Evolutionary conservation across 176 grass and related monocot species (phyloP), one percentile per base, ranked within the genome.

Genomic region (Cocos nucifera): DNA sequence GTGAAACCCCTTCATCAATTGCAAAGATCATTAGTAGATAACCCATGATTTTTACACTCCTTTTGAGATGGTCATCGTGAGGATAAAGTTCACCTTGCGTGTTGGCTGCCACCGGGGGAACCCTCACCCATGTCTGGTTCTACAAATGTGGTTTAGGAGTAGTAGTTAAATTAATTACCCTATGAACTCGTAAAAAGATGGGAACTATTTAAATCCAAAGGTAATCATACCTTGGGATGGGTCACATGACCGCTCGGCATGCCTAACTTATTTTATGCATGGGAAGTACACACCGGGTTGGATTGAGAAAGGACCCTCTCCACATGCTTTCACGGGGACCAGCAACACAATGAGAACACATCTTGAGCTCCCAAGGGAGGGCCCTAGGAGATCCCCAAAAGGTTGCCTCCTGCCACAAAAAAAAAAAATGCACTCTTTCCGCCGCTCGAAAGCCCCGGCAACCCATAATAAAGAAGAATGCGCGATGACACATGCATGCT

Each of bases 291-390:
- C 52, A 51, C 39, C 71, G 53, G 60, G 65, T 66, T 22, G 70
- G 49, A 86, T 78, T 66, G 75, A 71, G 66, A 62, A 78, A 78
- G 78, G 70, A 86, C 59, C 57, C 59, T 39, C 50, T 8, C 59
- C 71, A 74, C 71, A 74, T 74, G 71, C 10, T 61, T 55, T 61
- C 53, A 64, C 48, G 71, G 50, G 71, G 71, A 74, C 78, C 74
- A 81, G 74, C 82, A 79, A 88, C 89, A 94, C 89, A 4, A 94
- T 82, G 89, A 71, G 80, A 82, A 77, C 68, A 80, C 67, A 84
- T 73, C 54, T 78, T 77, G 62, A 80, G 71, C 76, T 56, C 60
- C 57, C 23, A 23, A 22, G 56, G 19, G 56, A 53, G 23, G 17
- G 54, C 65, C 57, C 4, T 17, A 68, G 26, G 44, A 69, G 64